Evolutionary conservation across 768 basidiomycete genomes (phyloP), one percentile per base, ranked within the genome.

Genomic region (Gautieria morchelliformis): DNA sequence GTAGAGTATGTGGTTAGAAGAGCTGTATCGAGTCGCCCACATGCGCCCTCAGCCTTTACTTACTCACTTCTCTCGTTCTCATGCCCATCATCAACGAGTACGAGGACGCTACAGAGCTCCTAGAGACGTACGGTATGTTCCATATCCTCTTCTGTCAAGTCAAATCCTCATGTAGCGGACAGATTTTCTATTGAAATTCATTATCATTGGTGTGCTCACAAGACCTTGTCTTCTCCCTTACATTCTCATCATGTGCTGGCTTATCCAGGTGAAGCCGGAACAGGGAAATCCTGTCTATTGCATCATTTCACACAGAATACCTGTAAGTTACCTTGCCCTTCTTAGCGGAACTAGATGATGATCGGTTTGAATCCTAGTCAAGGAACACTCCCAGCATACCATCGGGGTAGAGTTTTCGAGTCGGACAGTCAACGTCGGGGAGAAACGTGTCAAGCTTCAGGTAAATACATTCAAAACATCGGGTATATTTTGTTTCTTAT

Each of bases 161-260:
- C 35, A 27, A 19, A 33, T 19, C 59, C 49, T 49, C 46, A 22
- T 32, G 19, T 41, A 32, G 52, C 27, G 53, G 32, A 11, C 46
- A 96, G 96, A 99, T 74, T 98, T 96, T 71, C 81, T 99, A 63
- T 92, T 97, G 85, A 99, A 99, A 75, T 93, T 93, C 72, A 96
- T 97, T 67, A 82, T 98, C 63, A 92, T 97, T 65, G 95, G 95
- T 91, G 63, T 59, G 76, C 61, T 40, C 42, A 19, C 35, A 52
- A 50, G 52, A 49, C 47, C 47, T 49, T 19, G 50, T 58, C 37
- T 57, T 53, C 24, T 11, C 24, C 10, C 44, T 12, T 49, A 27
- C 37, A 24, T 50, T 4, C 35, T 39, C 30, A 51, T 54, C 55
- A 58, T 33, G 37, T 52, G 22, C 15, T 15, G 35, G 11, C 35